Evolutionary conservation across 2,329 filamentous ascomycete species (phyloP).

Genomic region (Lachnellula willkommii): DNA sequence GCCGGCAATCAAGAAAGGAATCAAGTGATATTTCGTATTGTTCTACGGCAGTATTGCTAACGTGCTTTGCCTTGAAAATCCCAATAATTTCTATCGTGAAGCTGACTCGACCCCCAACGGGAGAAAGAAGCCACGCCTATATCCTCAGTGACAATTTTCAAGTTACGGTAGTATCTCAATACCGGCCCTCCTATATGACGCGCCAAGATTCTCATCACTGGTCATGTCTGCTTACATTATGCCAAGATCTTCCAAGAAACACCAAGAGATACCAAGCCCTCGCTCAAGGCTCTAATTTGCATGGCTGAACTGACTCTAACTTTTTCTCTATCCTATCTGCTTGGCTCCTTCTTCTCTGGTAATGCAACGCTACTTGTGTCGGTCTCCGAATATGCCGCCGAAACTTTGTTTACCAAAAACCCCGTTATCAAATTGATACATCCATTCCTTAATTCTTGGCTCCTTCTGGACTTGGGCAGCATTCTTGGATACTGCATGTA

Average conservation of each 20-base stretch:
- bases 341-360: conserved; percentile 1
- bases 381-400: too few relatives aligned
- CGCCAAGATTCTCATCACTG: background rate
- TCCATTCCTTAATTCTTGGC: background rate
- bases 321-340: background rate
- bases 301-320: background rate
- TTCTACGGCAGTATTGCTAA: too few relatives aligned
- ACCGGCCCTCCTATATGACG: background rate
- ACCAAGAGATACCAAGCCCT: conserved; percentile 1
- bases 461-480: background rate
- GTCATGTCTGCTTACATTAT: background rate
- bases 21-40: too few relatives aligned
- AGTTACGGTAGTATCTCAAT: too few relatives aligned
- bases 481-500: background rate
- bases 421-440: background rate
- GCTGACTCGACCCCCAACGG: too few relatives aligned
- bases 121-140: too few relatives aligned
- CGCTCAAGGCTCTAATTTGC: background rate
- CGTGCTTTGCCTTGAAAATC: too few relatives aligned
- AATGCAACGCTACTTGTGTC: background rate
- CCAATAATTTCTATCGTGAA: too few relatives aligned
- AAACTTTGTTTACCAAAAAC: background rate
- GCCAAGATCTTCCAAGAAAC: background rate
- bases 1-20: background rate
- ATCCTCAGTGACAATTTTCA: too few relatives aligned